Evolutionary conservation across 2,329 filamentous ascomycete genomes (phyloP).

Genomic region (Zymoseptoria crescenta): DNA sequence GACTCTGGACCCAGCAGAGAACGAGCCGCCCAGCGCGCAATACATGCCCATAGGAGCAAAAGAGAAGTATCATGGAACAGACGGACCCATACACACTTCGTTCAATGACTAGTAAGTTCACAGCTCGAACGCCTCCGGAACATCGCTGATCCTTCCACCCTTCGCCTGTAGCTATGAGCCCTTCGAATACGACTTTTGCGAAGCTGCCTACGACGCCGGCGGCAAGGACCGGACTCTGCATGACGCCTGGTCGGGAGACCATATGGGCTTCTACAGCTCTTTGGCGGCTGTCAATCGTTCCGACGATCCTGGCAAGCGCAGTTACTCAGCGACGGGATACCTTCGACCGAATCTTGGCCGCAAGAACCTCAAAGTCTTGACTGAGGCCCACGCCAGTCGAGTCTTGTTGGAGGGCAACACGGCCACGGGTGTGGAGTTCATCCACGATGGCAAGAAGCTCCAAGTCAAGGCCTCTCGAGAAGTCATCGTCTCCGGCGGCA

Average conservation of each 20-base stretch:
- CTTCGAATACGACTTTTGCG: conserved; percentile 31
- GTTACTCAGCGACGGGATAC: conserved; percentile 29
- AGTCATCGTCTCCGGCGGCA: conserved; percentile 37
- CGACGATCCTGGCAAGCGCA: conserved; percentile 24
- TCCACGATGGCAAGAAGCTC: conserved; percentile 30
- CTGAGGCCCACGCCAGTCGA: conserved; percentile 24
- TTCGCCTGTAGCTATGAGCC: conserved; percentile 21
- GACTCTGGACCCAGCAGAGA: conserved; percentile 14
- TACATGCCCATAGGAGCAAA: conserved; percentile 18
- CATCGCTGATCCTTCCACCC: too few species aligned
- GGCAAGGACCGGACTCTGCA: conserved; percentile 24
- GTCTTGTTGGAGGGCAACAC: conserved; percentile 24
- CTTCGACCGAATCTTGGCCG: conserved; percentile 24
- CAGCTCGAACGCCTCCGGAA: too few species aligned
- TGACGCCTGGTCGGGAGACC: conserved; percentile 29
- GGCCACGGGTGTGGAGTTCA: conserved; percentile 36
- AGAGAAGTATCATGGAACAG: conserved; percentile 28
- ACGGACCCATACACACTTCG: conserved; percentile 29
- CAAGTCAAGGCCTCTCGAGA: conserved; percentile 34
- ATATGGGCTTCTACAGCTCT: conserved; percentile 28
- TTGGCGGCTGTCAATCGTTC: conserved; percentile 28
- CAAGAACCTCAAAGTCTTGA: conserved; percentile 27
- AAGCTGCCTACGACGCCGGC: conserved; percentile 28
- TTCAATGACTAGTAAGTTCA: conserved; percentile 28
- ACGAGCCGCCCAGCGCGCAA: conserved; percentile 10